Base-by-base conservation (phyloP, 768 basidiomycete genomes). In the Mrakia hoshinonis region DNA sequence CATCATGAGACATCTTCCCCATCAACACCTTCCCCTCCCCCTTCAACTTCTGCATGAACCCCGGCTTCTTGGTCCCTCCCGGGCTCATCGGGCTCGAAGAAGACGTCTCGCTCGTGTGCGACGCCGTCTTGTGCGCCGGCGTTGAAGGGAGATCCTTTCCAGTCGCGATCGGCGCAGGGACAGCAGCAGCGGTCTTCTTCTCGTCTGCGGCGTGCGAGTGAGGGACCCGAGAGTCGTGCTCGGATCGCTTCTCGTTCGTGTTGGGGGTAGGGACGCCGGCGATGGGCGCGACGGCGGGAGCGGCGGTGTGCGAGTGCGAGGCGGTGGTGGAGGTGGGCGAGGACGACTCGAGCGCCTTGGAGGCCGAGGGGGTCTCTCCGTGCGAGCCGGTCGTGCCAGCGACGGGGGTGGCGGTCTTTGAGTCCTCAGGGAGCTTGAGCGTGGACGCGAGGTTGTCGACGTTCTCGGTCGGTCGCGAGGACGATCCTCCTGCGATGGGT, bases 361-460 rank as follows among this genome's bases (percentile, higher is more conserved):
- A 15, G 18, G 58, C 58, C 18, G 58, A 61, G 22, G 58, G 58
- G 5, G 58, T 61, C 2, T 61, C 36, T 15, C 36, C 36, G 58
- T 61, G 58, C 9, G 58, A 36, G 18, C 31, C 31, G 58, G 13
- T 18, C 18, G 55, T 12, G 55, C 20, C n/a, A 11, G n/a, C n/a
- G 11, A n/a, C 52, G 52, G 55, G 13, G 26, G 34, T 20, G 34
- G 36, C 22, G 29, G 7, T 20, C 29, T 38, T 38, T 20, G 58
- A 60, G 4, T 61, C 58, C 31, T 29, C 34, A 22, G 58, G 58
- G 20, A 61, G 34, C 34, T 61, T 61, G 58, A 61, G 58, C 20
- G 58, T 61, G 5, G 58, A 61, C 15, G 58, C 58, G 34, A 20
- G 20, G 31, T 15, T 22, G 36, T 36, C 58, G 18, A 61, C 31